Evolutionary conservation across 2,329 filamentous ascomycete genomes (phyloP), one percentile per base, ranked within the genome.

Genomic region (Aspergillus ochraceus): DNA sequence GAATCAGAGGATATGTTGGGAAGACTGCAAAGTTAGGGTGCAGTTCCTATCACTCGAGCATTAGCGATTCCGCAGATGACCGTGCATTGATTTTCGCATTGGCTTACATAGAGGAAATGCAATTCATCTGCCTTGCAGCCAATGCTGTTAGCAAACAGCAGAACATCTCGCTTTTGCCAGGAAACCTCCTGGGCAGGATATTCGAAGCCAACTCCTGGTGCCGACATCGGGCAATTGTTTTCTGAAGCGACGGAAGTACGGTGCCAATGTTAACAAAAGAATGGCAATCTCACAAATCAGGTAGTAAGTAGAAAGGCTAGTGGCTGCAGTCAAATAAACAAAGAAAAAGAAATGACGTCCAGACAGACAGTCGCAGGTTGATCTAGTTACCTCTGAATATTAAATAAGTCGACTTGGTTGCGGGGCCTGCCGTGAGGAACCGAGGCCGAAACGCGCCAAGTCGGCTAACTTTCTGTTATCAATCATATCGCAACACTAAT

Each of bases 71-170:
- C 24, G 11, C 17, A 3, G 8, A 24, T 17, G 6, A 30, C 2
- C 2, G 19, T 29, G 11, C 11, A 17, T 12, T 19, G 19, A 45
- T 46, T n/a, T 8, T 4, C 20, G 5, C 36, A 3, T 8, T 42
- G 17, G 72, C 85, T 61, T 83, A 95, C 92, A 70, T 92, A 97
- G 79, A 97, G 88, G 74, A 94, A 96, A 74, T 97, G 92, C 71
- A 97, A 86, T 82, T 97, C 93, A 68, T 96, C 88, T n/a, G 84
- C 84, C 12, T 86, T 94, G 72, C 84, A 88, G 58, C 93, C 93
- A 74, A 97, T 94, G 79, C 89, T 94, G 77, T 90, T 89, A 68
- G 93, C 92, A 76, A 97, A 97, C 62, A 97, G 87, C 63, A 97
- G 83, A 36, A 88, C 86, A 81, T 97, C 93, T 66, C 93, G 87